Evolutionary conservation across 768 basidiomycete genomes (phyloP).

Genomic region (Lentinus brumalis): DNA sequence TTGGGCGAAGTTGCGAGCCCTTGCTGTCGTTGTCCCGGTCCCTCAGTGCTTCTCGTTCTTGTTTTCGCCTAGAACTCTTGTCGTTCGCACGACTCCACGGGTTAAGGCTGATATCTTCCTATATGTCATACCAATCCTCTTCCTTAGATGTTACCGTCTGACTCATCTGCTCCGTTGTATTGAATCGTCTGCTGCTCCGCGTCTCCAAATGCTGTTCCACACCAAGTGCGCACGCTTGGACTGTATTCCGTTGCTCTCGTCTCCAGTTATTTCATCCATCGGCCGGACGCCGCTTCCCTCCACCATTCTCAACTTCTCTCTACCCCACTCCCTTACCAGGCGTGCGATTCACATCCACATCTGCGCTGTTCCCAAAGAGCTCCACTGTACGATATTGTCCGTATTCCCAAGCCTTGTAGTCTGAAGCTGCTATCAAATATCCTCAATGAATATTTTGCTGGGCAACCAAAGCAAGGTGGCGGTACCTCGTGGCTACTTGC

Average conservation of each 20-base stretch:
- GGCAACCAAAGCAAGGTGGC: too few relatives aligned
- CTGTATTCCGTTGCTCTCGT: background rate
- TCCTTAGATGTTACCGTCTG: background rate
- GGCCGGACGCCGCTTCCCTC: background rate
- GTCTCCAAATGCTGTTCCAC: background rate
- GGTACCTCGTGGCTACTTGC: too few relatives aligned
- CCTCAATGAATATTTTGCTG: background rate
- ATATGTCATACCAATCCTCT: background rate
- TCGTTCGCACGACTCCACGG: background rate
- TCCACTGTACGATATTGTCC: background rate
- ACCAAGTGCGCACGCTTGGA: background rate
- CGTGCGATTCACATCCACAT: background rate
- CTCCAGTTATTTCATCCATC: background rate
- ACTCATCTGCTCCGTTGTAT: slow-evolving; percentile 1
- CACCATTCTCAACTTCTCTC: background rate
- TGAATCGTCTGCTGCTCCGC: background rate
- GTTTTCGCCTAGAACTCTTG: background rate
- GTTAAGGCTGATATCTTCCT: background rate
- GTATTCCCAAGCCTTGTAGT: background rate
- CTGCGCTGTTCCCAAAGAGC: background rate
- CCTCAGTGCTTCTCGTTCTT: too few relatives aligned
- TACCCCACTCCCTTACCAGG: background rate
- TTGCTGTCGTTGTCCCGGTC: background rate
- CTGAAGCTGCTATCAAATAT: background rate
- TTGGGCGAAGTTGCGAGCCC: background rate